Percentiles rank a stretch among this genome's conserved stretches.
These are phyloP conservation scores for Solanum hybrid DNA, from an alignment of 305 asterid genomes.

Conservation along the genomic window DNA sequence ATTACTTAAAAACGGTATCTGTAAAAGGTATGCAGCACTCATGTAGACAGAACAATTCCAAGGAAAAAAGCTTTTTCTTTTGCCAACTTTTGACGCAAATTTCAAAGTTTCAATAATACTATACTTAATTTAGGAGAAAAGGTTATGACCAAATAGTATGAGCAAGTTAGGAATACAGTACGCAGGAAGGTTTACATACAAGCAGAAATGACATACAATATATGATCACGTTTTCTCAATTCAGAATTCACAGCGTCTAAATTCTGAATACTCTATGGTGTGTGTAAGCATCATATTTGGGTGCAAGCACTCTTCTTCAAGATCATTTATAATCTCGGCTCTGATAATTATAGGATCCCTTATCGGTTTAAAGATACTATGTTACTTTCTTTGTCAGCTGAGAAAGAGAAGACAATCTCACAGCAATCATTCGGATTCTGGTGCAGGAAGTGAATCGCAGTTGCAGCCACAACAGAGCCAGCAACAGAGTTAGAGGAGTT, in stretches of 20 bases:
- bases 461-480: neutral
- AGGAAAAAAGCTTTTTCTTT: neutral
- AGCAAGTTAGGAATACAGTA: neutral
- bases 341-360: slow-evolving; percentile 28
- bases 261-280: slow-evolving; percentile 16
- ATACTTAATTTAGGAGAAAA: neutral
- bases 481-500: neutral
- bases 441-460: neutral
- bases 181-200: neutral
- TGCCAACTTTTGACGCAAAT: neutral
- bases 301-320: slow-evolving; percentile 29
- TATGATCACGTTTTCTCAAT: neutral
- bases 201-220: neutral
- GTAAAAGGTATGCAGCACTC: neutral
- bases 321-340: slow-evolving; percentile 28
- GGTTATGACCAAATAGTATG: neutral
- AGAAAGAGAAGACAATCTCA: neutral
- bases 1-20: neutral
- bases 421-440: neutral
- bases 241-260: neutral
- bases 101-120: neutral
- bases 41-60: neutral
- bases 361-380: slow-evolving; percentile 15
- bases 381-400: slow-evolving; percentile 14
- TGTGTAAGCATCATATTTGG: slow-evolving; percentile 39